These are phyloP conservation scores for Comarum palustre DNA, from an alignment of 306 rosid species.

Conservation along the genomic window DNA sequence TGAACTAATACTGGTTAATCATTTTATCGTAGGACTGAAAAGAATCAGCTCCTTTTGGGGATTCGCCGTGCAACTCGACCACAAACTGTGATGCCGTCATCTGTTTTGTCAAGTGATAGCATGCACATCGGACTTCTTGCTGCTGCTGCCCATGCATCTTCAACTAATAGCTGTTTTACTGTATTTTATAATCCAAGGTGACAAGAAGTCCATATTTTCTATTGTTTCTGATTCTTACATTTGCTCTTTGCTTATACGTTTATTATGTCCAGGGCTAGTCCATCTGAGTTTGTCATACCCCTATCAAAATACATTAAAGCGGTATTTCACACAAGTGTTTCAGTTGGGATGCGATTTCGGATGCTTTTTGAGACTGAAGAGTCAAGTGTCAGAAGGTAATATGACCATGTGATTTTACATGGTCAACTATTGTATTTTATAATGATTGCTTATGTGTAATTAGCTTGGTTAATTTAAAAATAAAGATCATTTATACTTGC, in stretches of 20 bases:
- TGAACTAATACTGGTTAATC: conserved; percentile 6
- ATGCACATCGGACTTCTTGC: conserved; percentile 96
- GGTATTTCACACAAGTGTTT: conserved; percentile 78
- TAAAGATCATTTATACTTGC: neutral
- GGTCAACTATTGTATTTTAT: neutral
- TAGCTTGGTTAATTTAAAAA: neutral
- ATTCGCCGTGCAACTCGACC: conserved; percentile 77
- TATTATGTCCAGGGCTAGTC: conserved; percentile 72
- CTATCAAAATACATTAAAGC: conserved; percentile 83
- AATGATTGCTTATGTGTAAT: neutral
- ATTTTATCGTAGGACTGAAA: conserved; percentile 61
- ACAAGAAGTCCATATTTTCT: conserved; percentile 14
- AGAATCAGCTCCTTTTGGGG: conserved; percentile 85
- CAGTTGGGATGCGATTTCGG: conserved; percentile 91
- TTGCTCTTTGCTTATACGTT: conserved; percentile 14
- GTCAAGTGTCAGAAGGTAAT: conserved; percentile 82
- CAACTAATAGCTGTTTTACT: conserved; percentile 85
- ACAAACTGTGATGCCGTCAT: conserved; percentile 79
- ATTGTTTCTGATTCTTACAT: conserved; percentile 3
- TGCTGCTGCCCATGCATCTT: conserved; percentile 91
- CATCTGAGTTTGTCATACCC: conserved; percentile 79
- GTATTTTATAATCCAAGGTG: conserved; percentile 88
- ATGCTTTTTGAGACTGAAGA: conserved; percentile 93
- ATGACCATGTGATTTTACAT: conserved; percentile 8
- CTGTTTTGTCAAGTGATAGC: conserved; percentile 81